Conservation (phyloP, 2,329 filamentous ascomycete species). For the Pseudogymnoascus sp. region DNA sequence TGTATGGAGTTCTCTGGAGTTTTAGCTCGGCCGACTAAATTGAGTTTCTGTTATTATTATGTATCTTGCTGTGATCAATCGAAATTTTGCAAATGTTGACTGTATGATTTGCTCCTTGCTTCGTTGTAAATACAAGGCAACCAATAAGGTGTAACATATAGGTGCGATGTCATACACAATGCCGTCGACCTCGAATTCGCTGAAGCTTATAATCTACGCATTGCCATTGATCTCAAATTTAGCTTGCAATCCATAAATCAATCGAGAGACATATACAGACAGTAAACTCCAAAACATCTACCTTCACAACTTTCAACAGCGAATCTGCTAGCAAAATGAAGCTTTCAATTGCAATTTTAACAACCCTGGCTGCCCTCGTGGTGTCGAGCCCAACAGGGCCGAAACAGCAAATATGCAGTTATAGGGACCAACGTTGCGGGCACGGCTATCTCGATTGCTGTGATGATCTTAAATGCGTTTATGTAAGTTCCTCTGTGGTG, state of each 20-base stretch:
- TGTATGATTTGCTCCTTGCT: neutral
- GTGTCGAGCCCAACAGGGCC: neutral
- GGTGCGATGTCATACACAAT: neutral
- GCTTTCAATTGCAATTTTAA: neutral
- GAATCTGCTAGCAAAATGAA: neutral
- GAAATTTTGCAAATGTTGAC: neutral
- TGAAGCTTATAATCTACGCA: neutral
- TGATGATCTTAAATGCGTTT: neutral
- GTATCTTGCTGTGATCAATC: neutral
- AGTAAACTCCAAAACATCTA: neutral
- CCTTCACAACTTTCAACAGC: neutral
- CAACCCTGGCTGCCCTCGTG: neutral
- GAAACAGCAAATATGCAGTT: neutral
- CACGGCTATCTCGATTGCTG: neutral
- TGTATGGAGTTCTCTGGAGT: constrained; percentile 4
- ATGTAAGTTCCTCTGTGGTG: neutral
- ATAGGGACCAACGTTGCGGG: neutral
- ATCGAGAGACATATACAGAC: neutral
- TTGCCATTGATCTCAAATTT: neutral
- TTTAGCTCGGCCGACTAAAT: neutral
- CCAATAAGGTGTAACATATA: neutral
- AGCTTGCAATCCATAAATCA: neutral
- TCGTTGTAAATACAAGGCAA: neutral
- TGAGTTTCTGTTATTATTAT: neutral
- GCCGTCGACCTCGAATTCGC: neutral